phyloP scores from a whole-genome alignment of 2,329 filamentous ascomycete genomes.

The Calonectria hawksworthii region DNA sequence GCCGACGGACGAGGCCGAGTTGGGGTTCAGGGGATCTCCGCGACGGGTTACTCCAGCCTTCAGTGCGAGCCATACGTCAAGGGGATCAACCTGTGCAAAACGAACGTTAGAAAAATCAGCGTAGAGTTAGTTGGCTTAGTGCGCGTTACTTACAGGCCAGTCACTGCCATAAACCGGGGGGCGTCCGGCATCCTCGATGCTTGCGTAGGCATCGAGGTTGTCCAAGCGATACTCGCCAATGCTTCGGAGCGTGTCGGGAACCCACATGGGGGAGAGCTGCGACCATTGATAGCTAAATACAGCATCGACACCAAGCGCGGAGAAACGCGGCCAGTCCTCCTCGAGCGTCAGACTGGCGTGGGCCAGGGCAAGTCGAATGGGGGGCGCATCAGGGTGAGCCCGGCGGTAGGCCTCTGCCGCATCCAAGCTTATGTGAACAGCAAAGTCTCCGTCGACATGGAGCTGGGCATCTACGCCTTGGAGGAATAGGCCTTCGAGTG shows the following conservation, averaged over 20 bases:
- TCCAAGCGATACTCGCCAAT: conserved; percentile 30
- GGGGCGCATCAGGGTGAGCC: conserved; percentile 18
- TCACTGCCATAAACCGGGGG: conserved; percentile 34
- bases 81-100: conserved; percentile 32
- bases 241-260: conserved; percentile 31
- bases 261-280: conserved; percentile 32
- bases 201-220: conserved; percentile 44
- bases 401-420: conserved; percentile 39
- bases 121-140: too few relatives aligned
- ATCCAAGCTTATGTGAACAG: conserved; percentile 41
- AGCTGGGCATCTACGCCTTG: conserved; percentile 40
- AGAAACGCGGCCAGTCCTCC: conserved; percentile 37
- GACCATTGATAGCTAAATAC: conserved; percentile 40
- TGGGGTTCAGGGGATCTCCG: conserved; percentile 37
- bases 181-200: conserved; percentile 26
- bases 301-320: conserved; percentile 34
- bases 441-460: conserved; percentile 44
- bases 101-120: too few relatives aligned
- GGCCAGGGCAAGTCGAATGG: conserved; percentile 32
- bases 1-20: conserved; percentile 32
- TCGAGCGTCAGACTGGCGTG: conserved; percentile 34
- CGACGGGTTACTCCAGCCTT: conserved; percentile 35
- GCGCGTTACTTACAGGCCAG: conserved; percentile 31
- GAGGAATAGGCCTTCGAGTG: conserved; percentile 40
- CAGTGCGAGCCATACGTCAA: conserved; percentile 39